Base-by-base conservation (phyloP, 495 filamentous ascomycete genomes). In the Aspergillus nanangensis region DNA sequence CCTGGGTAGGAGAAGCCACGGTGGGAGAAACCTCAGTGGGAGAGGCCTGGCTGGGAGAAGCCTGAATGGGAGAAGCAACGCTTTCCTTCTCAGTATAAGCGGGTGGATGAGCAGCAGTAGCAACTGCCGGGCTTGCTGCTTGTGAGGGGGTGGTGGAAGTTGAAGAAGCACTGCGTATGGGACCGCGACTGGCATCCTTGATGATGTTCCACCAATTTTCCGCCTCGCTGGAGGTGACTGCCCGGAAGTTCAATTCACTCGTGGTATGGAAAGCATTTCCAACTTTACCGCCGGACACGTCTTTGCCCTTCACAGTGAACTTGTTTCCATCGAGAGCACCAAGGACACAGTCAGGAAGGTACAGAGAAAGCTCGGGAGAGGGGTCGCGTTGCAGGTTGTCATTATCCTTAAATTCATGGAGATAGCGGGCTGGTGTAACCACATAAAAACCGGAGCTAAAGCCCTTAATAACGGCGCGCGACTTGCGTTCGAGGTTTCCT, bases 221-320 rank as follows among this genome's bases (percentile, higher is more conserved):
- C 3, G 90, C 90, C 50, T 93, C 87, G 18, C 67, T 68, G 11
- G 87, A 50, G 14, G 81, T 85, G 60, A 87, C 81, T 0, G 90
- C 90, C 65, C 84, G 83, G 74, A 88, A 87, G 45, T 61, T 63
- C 38, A 82, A 66, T 48, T 88, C 85, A 55, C 82, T 79, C 35
- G 60, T 79, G 48, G 80, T 77, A 52, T 78, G 71, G 56, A 86
- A 69, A 20, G 74, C 76, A 46, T 74, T 77, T 11, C 78, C 77
- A 41, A 82, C 66, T 51, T 77, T 77, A 48, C 80, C 78, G 57
- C 76, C 76, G 27, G 74, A 77, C 4, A 77, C 78, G 58, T 97
- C 89, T 67, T 97, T 98, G 55, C 93, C 94, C 72, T 95, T 95
- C 62, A 98, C 74, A 55, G 78, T 85, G 81, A 98, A 96, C 62